These are phyloP conservation scores for Capsella bursapastoris DNA, from an alignment of 345 rosid genomes.

Conservation along the genomic window DNA sequence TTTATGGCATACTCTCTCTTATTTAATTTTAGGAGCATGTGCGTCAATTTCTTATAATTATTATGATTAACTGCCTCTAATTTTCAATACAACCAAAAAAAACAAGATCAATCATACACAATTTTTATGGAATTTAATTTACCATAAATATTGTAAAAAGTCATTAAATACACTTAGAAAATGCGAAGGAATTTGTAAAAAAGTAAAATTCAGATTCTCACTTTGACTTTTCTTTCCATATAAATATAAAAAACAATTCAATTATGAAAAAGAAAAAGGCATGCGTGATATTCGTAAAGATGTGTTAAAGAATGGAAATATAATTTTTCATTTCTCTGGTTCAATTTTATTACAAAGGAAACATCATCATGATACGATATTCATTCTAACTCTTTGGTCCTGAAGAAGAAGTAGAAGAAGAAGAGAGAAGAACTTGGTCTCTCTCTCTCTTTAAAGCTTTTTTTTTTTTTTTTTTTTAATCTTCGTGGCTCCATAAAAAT, in stretches of 20 bases:
- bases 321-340: neutral
- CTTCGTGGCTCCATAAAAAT: constrained; percentile 14
- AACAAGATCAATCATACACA: neutral
- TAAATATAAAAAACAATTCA: neutral
- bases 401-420: constrained; percentile 13
- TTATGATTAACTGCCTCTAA: neutral
- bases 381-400: neutral
- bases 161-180: constrained; percentile 19
- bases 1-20: neutral
- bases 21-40: neutral
- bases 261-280: constrained; percentile 16
- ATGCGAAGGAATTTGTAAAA: constrained; percentile 23
- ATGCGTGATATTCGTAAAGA: constrained; percentile 9
- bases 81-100: neutral
- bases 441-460: constrained; percentile 26
- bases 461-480: neutral
- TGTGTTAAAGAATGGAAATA: neutral
- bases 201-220: constrained; percentile 12
- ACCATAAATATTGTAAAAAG: constrained; percentile 1
- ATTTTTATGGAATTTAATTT: neutral
- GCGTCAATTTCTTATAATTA: neutral
- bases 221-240: constrained; percentile 24
- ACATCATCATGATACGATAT: neutral
- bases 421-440: constrained; percentile 13
- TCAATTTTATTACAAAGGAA: neutral